phyloP scores from a whole-genome alignment of 176 grass and related monocot genomes.

The Triticum turgidum region DNA sequence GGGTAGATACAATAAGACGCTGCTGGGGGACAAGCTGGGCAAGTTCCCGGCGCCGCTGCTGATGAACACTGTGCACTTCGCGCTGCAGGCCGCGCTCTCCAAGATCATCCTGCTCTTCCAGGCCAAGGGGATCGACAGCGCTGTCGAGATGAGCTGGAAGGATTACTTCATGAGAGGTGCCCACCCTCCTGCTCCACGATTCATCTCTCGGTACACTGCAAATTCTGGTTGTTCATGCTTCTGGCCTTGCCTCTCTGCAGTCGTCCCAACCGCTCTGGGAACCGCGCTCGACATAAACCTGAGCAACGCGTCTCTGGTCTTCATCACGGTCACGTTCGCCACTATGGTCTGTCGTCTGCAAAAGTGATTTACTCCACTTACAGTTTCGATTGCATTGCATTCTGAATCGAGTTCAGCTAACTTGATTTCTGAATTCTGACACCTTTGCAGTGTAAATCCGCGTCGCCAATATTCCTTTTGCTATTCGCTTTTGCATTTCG shows the following conservation, averaged over 20 bases:
- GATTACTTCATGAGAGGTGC: constrained; percentile 96
- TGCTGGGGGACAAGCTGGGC: constrained; percentile 95
- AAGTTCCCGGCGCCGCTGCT: constrained; percentile 98
- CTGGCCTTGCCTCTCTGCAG: constrained; percentile 53
- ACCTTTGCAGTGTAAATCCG: constrained; percentile 94
- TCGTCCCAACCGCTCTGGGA: constrained; percentile 92
- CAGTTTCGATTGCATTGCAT: background rate
- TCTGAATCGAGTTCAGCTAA: constrained; percentile 6
- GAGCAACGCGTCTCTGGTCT: constrained; percentile 97
- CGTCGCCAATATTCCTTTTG: constrained; percentile 92
- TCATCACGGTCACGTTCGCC: constrained; percentile 96
- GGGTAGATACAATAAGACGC: constrained; percentile 92
- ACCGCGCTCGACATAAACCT: constrained; percentile 98
- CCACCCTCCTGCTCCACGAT: background rate
- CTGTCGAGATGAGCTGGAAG: constrained; percentile 85
- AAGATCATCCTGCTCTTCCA: constrained; percentile 80
- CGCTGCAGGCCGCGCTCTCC: constrained; percentile 89
- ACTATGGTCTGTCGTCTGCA: constrained; percentile 80
- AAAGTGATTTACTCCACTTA: background rate
- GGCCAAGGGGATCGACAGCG: constrained; percentile 42
- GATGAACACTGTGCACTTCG: constrained; percentile 99
- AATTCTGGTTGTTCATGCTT: background rate
- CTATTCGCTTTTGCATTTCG: constrained; percentile 98
- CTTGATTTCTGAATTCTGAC: background rate
- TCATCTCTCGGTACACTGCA: background rate